Percentiles rank a stretch among this genome's conserved stretches.
phyloP scores from a whole-genome alignment of 805 yeast genomes.

The Metschnikowia anglica region DNA sequence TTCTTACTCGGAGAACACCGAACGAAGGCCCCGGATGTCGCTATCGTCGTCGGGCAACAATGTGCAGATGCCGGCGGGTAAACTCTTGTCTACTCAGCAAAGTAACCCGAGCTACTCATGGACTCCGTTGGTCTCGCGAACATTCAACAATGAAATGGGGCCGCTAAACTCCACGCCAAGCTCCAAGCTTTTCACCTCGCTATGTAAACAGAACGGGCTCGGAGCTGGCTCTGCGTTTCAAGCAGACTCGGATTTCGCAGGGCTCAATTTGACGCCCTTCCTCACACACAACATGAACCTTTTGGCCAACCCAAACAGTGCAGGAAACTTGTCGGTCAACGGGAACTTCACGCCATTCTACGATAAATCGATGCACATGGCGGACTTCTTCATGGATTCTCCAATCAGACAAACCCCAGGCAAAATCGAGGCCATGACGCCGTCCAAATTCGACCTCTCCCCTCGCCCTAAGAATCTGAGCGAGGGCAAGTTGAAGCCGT shows the following conservation, averaged over 20 bases:
- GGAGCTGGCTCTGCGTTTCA: slow-evolving; percentile 6
- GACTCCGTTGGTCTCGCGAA: slow-evolving; percentile 44
- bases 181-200: slow-evolving; percentile 24
- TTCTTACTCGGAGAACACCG: slow-evolving; percentile 12
- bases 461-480: background rate
- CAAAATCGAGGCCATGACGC: slow-evolving; percentile 40
- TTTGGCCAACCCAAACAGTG: slow-evolving; percentile 24
- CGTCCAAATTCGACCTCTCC: slow-evolving; percentile 34
- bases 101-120: slow-evolving; percentile 27
- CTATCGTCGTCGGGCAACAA: slow-evolving; percentile 8
- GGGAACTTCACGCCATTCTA: slow-evolving; percentile 40
- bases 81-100: background rate
- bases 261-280: slow-evolving; percentile 44
- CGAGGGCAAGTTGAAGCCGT: slow-evolving; percentile 20
- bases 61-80: background rate
- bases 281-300: slow-evolving; percentile 35
- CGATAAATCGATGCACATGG: slow-evolving; percentile 40
- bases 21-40: slow-evolving; percentile 6
- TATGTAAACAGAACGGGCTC: slow-evolving; percentile 14
- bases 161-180: slow-evolving; percentile 40
- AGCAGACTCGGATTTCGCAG: slow-evolving; percentile 23
- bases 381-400: slow-evolving; percentile 46
- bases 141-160: slow-evolving; percentile 34
- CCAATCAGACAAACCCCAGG: slow-evolving; percentile 40
- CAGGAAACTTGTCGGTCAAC: slow-evolving; percentile 22